These are phyloP conservation scores for Angomonas deanei DNA, from an alignment of 208 protist species.

Conservation along the genomic window DNA sequence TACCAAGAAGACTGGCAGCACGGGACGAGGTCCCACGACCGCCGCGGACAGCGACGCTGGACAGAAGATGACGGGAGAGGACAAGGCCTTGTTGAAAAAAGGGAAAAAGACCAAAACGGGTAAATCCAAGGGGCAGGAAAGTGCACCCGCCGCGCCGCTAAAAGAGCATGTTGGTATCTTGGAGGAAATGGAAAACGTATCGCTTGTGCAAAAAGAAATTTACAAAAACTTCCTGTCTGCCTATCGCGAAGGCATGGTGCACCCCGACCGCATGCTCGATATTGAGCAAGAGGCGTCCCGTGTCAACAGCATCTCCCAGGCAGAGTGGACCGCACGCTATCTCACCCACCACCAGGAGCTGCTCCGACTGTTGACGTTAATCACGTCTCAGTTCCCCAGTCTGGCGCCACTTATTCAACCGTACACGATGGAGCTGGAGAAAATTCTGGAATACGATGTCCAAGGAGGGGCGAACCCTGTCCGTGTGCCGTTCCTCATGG, in stretches of 20 bases:
- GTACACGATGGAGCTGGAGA: slow-evolving; percentile 10
- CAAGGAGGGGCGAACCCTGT: background rate
- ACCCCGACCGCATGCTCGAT: slow-evolving; percentile 42
- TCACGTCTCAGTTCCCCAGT: slow-evolving; percentile 9
- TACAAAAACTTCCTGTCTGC: slow-evolving; percentile 27
- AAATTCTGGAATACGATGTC: slow-evolving; percentile 10
- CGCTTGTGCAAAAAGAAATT: slow-evolving; percentile 19
- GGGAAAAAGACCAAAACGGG: background rate
- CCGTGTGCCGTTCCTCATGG: slow-evolving; percentile 18
- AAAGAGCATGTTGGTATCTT: background rate
- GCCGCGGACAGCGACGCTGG: background rate
- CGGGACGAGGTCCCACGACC: background rate
- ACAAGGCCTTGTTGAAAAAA: background rate
- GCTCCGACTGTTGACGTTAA: slow-evolving; percentile 11
- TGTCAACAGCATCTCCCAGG: background rate
- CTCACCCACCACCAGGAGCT: slow-evolving; percentile 20
- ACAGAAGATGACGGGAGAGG: background rate
- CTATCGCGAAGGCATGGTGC: slow-evolving; percentile 29
- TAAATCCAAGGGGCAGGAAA: background rate
- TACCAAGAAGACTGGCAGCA: background rate
- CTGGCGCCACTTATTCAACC: slow-evolving; percentile 6
- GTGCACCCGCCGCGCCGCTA: background rate
- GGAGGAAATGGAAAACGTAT: background rate
- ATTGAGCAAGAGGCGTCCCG: slow-evolving; percentile 16
- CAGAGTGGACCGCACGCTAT: slow-evolving; percentile 13